Evolutionary conservation across 2,329 filamentous ascomycete genomes (phyloP).

Genomic region (Chaetothyriales sp.): DNA sequence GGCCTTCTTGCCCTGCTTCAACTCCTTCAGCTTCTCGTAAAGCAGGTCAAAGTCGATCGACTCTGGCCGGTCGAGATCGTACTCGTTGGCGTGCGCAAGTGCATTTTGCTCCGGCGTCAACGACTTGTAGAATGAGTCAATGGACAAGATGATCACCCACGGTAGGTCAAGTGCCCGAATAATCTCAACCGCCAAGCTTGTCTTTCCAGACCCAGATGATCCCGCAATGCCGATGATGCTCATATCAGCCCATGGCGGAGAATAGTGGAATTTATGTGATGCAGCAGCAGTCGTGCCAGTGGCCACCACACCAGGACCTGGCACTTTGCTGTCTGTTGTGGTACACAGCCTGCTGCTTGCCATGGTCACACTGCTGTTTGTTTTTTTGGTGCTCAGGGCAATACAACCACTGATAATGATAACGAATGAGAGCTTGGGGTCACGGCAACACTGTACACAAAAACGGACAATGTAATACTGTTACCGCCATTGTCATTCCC

Average conservation of each 20-base stretch:
- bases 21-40: conserved; percentile 62
- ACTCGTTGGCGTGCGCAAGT: conserved; percentile 77
- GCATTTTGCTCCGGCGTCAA: conserved; percentile 64
- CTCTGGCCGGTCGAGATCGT: conserved; percentile 88
- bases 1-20: conserved; percentile 64
- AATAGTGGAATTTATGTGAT: conserved; percentile 50
- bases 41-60: conserved; percentile 90
- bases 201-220: conserved; percentile 91
- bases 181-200: conserved; percentile 82
- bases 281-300: conserved; percentile 1
- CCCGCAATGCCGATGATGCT: conserved; percentile 95
- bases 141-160: conserved; percentile 95
- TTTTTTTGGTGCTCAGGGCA: neutral
- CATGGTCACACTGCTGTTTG: neutral
- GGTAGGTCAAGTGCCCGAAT: conserved; percentile 80
- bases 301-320: neutral
- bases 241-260: conserved; percentile 88
- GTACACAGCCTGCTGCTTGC: neutral
- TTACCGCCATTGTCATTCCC: neutral
- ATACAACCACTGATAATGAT: neutral
- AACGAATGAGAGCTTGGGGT: neutral
- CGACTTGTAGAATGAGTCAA: conserved; percentile 97
- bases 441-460: neutral
- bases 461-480: neutral
- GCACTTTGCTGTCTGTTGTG: neutral